Evolutionary conservation across 2,329 filamentous ascomycete species (phyloP), one percentile per base, ranked within the genome.

Genomic region (Scorias spongiosa): DNA sequence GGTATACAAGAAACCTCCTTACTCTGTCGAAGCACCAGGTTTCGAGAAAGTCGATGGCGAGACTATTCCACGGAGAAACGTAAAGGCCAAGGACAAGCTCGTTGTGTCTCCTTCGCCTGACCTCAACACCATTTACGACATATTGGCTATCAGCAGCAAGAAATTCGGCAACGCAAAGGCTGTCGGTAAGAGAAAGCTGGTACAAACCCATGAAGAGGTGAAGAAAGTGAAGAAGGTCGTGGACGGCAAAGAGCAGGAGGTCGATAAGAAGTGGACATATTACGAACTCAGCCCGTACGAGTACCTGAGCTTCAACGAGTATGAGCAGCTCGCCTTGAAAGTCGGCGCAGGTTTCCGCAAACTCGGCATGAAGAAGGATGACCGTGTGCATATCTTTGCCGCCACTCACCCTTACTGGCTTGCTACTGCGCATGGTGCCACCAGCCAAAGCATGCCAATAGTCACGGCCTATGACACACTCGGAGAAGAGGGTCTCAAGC

Each of bases 401-500:
- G 76, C 81, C n/a, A 93, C 85, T 2, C 84, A 79, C 62, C 74
- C 78, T 42, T 76, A 85, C 66, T 96, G 89, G 89, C 73, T 95
- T 50, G 77, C 80, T 44, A 77, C 84, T 55, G 83, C 88, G 20
- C 59, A 63, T 39, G 60, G 69, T 69, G 81, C 76, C 44, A 66
- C 79, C 15, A 88, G 87, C 12, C 89, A 96, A 65, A 88, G 84
- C 39, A 78, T 95, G 61, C 78, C 84, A 46, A 88, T 95, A 52
- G 89, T 95, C 42, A 96, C 89, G 39, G 87, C 88, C 42, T 95
- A 95, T 65, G 88, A 95, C 63, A 93, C 87, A 28, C 80, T 95
- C 39, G 88, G 88, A 43, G 76, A 85, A 56, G 78, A 80, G 49
- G 88, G 87, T 40, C 75, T 95, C 49, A 78, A 81, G 66, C 87